Percentiles rank a stretch among this genome's conserved stretches.
phyloP scores from a whole-genome alignment of 768 basidiomycete genomes.

The Macrocybe gigantea region DNA sequence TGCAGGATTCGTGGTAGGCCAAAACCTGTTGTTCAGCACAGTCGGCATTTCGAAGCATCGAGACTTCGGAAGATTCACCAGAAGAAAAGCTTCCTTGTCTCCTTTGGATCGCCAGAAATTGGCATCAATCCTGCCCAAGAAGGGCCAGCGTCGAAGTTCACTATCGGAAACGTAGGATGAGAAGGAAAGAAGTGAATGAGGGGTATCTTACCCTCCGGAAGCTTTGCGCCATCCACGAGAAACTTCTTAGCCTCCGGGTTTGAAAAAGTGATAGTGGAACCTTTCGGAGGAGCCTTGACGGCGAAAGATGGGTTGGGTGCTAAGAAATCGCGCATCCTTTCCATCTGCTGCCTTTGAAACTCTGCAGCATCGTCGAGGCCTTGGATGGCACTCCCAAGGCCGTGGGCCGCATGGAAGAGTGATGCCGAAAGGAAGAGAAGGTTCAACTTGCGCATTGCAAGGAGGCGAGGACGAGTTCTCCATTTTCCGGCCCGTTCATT shows the following conservation, averaged over 20 bases:
- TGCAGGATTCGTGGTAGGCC: constrained; percentile 57
- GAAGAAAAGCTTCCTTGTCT: constrained; percentile 56
- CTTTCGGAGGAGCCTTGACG: constrained; percentile 10
- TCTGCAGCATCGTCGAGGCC: constrained; percentile 36
- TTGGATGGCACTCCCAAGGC: constrained; percentile 24
- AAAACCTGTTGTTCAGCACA: constrained; percentile 48
- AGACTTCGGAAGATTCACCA: constrained; percentile 19
- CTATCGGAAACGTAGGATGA: constrained; percentile 21
- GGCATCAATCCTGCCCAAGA: constrained; percentile 67
- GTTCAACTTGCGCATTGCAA: neutral
- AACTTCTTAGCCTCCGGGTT: constrained; percentile 54
- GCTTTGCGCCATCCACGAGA: constrained; percentile 40
- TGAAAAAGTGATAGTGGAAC: constrained; percentile 47
- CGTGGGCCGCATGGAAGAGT: constrained; percentile 10
- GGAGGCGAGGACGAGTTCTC: too few relatives aligned
- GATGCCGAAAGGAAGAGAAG: constrained; percentile 10
- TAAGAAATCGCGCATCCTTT: constrained; percentile 31
- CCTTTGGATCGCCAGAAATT: constrained; percentile 48
- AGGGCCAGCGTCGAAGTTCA: constrained; percentile 63
- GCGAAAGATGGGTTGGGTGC: constrained; percentile 17
- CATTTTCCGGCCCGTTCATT: too few relatives aligned
- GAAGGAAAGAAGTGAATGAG: constrained; percentile 1
- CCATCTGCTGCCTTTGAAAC: constrained; percentile 42
- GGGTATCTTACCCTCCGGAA: constrained; percentile 30
- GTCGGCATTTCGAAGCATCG: neutral